Base-by-base conservation (phyloP, 2,329 filamentous ascomycete genomes). In the Rachicladosporium sp. region DNA sequence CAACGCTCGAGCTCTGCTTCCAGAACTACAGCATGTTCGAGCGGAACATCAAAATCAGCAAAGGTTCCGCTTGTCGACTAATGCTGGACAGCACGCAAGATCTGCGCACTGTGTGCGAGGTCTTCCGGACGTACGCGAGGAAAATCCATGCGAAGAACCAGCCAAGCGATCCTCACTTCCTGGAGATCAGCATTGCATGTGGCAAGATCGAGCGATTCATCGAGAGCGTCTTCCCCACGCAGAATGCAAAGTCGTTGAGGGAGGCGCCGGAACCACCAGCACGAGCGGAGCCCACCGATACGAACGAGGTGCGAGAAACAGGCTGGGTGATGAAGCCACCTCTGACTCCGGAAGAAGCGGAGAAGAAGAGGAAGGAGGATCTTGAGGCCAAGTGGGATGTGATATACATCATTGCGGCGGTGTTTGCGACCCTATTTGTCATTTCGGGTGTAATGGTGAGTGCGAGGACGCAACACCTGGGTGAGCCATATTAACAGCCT, bases 151-250 rank as follows among this genome's bases (percentile, higher is more conserved):
- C 82, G 69, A 95, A 91, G 75, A 96, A 95, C 62, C 85, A 88
- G 47, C 89, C 91, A 0, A 78, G 80, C 53, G 91, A 98, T 55
- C 91, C 89, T 33, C 89, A 88, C 59, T 98, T 82, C 66, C 67
- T 95, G 34, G 80, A 85, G 55, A 95, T 98, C 57, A 94, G 87
- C 62, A 78, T 87, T 47, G 81, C 83, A 40, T 93, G 89, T 58
- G 89, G 77, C 56, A 87, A 91, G 82, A 84, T 94, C 48, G 88
- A 96, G 61, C 83, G 91, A 68, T 94, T 93, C 59, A 93, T 96
- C 58, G 89, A 96, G 63, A 80, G 78, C 4, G 78, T 96, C 50
- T 96, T 88, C 75, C 91, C 91, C 3, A 74, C 76, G 6, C 86
- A 94, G 62, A 78, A 83, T 46, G 74, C 82, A 33, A 78, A 81